Conservation (phyloP, 139 green algal species). For the Micromonas pusilla region DNA sequence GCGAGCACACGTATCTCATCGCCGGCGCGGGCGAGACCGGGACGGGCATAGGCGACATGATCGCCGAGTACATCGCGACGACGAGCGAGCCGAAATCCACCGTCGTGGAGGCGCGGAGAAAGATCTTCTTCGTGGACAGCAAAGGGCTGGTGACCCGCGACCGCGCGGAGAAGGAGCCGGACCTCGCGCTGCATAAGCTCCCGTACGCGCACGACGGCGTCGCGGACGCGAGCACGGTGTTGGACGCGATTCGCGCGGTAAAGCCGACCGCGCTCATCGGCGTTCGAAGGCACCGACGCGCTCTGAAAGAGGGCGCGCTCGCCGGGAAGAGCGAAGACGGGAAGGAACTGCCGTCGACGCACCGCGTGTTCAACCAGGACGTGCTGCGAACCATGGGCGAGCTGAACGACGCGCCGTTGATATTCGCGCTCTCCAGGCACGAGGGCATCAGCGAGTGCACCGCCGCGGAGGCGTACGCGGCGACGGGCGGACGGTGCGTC, state of each 20-base stretch:
- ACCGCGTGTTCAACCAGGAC: background rate
- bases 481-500: conserved; percentile 43
- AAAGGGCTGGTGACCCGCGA: conserved; percentile 48
- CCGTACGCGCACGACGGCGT: background rate
- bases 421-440: conserved; percentile 36
- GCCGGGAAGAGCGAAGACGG: background rate
- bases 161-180: background rate
- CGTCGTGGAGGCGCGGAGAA: conserved; percentile 43
- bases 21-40: conserved; percentile 57
- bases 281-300: background rate
- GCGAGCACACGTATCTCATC: conserved; percentile 22
- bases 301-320: background rate
- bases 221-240: background rate
- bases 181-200: conserved; percentile 2
- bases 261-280: conserved; percentile 37
- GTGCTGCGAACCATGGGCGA: conserved; percentile 1
- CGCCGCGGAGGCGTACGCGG: conserved; percentile 40
- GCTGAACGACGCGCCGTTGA: conserved; percentile 36
- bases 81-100: conserved; percentile 17
- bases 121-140: conserved; percentile 65
- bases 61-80: conserved; percentile 40
- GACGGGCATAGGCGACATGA: conserved; percentile 55
- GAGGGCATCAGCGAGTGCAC: conserved; percentile 37
- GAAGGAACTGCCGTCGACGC: conserved; percentile 36
- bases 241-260: conserved; percentile 5